Evolutionary conservation across 768 basidiomycete species (phyloP).

Genomic region (Tylopilus cervinicoccineus): DNA sequence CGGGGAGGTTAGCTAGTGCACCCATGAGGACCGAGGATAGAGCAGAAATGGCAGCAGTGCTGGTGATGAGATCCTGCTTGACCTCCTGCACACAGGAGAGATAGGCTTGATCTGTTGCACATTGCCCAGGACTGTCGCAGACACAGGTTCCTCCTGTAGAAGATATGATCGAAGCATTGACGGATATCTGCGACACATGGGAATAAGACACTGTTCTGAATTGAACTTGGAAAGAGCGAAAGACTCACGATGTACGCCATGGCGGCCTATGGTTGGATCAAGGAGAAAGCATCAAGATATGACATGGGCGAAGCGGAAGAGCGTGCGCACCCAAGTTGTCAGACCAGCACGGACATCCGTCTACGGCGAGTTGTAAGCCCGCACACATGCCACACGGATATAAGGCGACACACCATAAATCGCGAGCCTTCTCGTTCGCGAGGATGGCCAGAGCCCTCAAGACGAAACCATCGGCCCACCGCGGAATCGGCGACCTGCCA

Average conservation of each 20-base stretch:
- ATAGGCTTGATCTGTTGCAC: conserved; percentile 51
- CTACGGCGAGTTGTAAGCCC: conserved; percentile 32
- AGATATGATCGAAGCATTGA: conserved; percentile 77
- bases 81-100: conserved; percentile 55
- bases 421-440: conserved; percentile 60
- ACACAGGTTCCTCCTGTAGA: conserved; percentile 80
- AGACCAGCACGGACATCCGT: conserved; percentile 76
- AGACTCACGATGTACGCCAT: conserved; percentile 78
- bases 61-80: conserved; percentile 74
- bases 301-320: neutral
- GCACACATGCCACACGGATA: neutral
- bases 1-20: conserved; percentile 77
- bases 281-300: conserved; percentile 1
- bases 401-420: conserved; percentile 44
- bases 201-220: neutral
- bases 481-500: conserved; percentile 37
- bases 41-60: conserved; percentile 74
- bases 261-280: conserved; percentile 46
- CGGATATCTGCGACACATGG: conserved; percentile 55
- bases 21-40: conserved; percentile 82
- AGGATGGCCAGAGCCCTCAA: conserved; percentile 67
- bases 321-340: conserved; percentile 70
- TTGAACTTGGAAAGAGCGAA: neutral
- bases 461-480: conserved; percentile 63
- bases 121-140: conserved; percentile 56